These are phyloP conservation scores for Rhazya stricta DNA, from an alignment of 257 asterid species.

Conservation along the genomic window DNA sequence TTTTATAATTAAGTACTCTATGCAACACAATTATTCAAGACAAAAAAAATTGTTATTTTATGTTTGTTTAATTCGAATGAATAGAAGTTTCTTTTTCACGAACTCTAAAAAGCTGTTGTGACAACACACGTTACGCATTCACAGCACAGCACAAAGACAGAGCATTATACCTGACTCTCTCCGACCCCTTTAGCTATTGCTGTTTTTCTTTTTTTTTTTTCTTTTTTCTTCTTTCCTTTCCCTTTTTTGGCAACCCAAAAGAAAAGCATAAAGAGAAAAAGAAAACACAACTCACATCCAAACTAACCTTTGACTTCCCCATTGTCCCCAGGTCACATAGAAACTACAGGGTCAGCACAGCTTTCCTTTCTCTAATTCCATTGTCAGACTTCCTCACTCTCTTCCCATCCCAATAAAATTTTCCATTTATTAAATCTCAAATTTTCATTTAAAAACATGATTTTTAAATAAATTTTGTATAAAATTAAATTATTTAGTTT, in stretches of 20 bases:
- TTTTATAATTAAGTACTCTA: background rate
- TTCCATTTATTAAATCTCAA: background rate
- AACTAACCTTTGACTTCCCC: background rate
- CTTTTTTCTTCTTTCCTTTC: background rate
- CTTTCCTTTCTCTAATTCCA: slow-evolving; percentile 7
- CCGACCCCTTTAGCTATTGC: background rate
- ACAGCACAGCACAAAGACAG: too few species aligned
- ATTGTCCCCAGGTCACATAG: background rate
- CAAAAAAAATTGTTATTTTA: too few species aligned
- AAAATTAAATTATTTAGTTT: too few species aligned
- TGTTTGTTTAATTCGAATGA: background rate
- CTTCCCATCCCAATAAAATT: background rate
- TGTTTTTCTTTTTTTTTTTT: background rate
- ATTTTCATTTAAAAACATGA: too few species aligned
- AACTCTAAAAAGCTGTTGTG: background rate
- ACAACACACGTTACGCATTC: background rate
- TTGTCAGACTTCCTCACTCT: slow-evolving; percentile 21
- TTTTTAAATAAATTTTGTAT: too few species aligned
- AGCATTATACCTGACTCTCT: background rate
- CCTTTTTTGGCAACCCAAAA: background rate
- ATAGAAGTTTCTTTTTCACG: too few species aligned
- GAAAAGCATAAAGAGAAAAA: background rate
- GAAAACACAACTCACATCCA: slow-evolving; percentile 3
- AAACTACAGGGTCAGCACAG: slow-evolving; percentile 5
- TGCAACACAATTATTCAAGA: background rate